phyloP scores from a whole-genome alignment of 441 rosid genomes.

The Aquilaria agallochum region DNA sequence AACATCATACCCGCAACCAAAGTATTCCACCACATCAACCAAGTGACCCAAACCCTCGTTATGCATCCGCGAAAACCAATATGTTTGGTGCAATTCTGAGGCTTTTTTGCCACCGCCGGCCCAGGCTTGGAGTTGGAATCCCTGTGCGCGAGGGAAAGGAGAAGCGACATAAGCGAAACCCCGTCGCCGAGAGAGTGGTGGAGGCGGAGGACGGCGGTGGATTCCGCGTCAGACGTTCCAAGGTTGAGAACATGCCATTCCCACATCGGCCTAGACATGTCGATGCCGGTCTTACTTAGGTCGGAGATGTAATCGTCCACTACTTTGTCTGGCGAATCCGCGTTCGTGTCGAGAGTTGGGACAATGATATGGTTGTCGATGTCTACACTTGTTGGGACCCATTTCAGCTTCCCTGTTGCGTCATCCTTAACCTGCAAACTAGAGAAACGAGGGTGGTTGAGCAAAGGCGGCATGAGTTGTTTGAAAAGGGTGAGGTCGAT shows the following conservation, averaged over 20 bases:
- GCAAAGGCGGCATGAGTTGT: conserved; percentile 21
- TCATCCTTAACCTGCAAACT: conserved; percentile 28
- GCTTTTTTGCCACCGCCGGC: conserved; percentile 1
- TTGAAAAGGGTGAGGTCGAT: conserved; percentile 24
- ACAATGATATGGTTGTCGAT: conserved; percentile 21
- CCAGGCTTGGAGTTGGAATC: conserved; percentile 4
- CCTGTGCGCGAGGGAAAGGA: conserved; percentile 17
- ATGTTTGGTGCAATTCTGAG: background rate
- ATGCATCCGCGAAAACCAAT: background rate
- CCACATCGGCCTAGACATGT: conserved; percentile 25
- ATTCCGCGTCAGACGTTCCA: conserved; percentile 21
- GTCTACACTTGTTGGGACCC: conserved; percentile 24
- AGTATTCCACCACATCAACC: conserved; percentile 18
- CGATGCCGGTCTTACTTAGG: conserved; percentile 12
- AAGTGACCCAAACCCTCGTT: background rate
- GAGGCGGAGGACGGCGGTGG: conserved; percentile 13
- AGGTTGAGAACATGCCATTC: conserved; percentile 29
- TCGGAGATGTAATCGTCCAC: conserved; percentile 22
- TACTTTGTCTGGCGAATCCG: conserved; percentile 15
- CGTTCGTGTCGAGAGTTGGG: background rate
- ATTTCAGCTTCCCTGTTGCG: conserved; percentile 11
- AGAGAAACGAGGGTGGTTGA: conserved; percentile 42
- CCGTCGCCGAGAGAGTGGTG: conserved; percentile 36
- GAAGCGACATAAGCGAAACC: conserved; percentile 24
- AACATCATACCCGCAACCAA: conserved; percentile 11